Evolutionary conservation across 2,329 filamentous ascomycete species (phyloP).

Genomic region (Aspergillus ochraceoroseus): DNA sequence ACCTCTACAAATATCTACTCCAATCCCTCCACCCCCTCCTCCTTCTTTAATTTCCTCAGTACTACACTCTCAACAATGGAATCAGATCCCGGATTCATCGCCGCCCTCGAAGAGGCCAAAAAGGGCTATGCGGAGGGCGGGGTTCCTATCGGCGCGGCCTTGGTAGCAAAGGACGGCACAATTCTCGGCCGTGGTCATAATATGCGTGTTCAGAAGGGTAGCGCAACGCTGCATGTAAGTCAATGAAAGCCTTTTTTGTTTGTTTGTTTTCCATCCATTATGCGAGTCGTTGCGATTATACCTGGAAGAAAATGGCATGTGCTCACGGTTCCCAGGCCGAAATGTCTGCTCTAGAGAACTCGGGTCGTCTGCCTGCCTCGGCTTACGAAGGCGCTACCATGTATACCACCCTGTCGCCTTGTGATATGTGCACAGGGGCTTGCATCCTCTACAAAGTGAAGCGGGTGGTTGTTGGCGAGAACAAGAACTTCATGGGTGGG

Average conservation of each 20-base stretch:
- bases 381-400: constrained; percentile 70
- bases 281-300: neutral
- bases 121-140: constrained; percentile 54
- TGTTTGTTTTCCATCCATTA: neutral
- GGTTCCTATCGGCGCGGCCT: constrained; percentile 55
- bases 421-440: constrained; percentile 76
- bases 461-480: constrained; percentile 72
- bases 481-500: constrained; percentile 67
- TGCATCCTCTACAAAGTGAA: constrained; percentile 70
- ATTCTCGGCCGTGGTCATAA: constrained; percentile 70
- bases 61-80: constrained; percentile 29
- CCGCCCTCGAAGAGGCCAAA: constrained; percentile 55
- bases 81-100: constrained; percentile 51
- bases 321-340: constrained; percentile 55
- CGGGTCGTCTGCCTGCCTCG: constrained; percentile 64
- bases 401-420: constrained; percentile 75
- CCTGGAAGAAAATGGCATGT: neutral
- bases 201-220: constrained; percentile 67
- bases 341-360: constrained; percentile 69
- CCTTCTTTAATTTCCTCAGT: neutral
- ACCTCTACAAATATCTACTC: neutral
- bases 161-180: constrained; percentile 64
- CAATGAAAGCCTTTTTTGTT: no score
- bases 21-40: constrained; percentile 8
- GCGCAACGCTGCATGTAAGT: constrained; percentile 65